phyloP scores from a whole-genome alignment of 129 eudicot genomes.

The Saussurea involucrata region DNA sequence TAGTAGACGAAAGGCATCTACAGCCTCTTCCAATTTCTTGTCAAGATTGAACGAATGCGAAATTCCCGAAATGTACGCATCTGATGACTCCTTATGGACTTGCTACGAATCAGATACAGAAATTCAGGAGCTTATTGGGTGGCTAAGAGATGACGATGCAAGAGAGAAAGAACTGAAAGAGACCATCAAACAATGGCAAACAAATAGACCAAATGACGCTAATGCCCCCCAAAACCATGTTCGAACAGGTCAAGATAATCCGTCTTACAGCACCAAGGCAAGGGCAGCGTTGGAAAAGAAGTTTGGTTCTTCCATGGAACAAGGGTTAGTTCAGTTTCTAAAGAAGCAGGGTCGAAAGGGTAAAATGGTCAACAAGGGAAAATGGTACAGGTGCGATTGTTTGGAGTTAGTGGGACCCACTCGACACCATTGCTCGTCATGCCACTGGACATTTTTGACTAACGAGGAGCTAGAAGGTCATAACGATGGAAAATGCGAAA shows the following conservation, averaged over 20 bases:
- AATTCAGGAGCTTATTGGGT: constrained; percentile 55
- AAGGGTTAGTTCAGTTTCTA: constrained; percentile 7
- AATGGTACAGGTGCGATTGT: constrained; percentile 65
- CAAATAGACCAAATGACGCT: constrained; percentile 25
- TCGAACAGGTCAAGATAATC: constrained; percentile 22
- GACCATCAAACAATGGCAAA: constrained; percentile 55
- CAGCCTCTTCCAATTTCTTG: constrained; percentile 4
- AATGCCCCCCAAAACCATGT: constrained; percentile 20
- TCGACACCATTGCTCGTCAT: constrained; percentile 63
- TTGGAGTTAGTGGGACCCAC: constrained; percentile 66
- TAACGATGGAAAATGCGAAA: constrained; percentile 38
- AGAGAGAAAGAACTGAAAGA: constrained; percentile 80
- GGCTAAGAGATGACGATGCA: constrained; percentile 58
- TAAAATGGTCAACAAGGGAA: constrained; percentile 26
- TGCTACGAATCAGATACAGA: constrained; percentile 65
- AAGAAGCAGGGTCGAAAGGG: constrained; percentile 32
- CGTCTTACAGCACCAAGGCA: constrained; percentile 57
- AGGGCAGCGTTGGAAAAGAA: constrained; percentile 46
- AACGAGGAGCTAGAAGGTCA: constrained; percentile 54
- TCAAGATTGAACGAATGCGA: constrained; percentile 19
- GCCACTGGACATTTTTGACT: constrained; percentile 63
- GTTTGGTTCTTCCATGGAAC: constrained; percentile 40
- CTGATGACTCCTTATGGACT: constrained; percentile 57
- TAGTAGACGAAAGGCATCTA: constrained; percentile 12
- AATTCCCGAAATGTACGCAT: constrained; percentile 32